Percentiles rank a stretch among this genome's conserved stretches.
Evolutionary conservation across 768 basidiomycete genomes (phyloP).

Genomic region (Russula lepida): DNA sequence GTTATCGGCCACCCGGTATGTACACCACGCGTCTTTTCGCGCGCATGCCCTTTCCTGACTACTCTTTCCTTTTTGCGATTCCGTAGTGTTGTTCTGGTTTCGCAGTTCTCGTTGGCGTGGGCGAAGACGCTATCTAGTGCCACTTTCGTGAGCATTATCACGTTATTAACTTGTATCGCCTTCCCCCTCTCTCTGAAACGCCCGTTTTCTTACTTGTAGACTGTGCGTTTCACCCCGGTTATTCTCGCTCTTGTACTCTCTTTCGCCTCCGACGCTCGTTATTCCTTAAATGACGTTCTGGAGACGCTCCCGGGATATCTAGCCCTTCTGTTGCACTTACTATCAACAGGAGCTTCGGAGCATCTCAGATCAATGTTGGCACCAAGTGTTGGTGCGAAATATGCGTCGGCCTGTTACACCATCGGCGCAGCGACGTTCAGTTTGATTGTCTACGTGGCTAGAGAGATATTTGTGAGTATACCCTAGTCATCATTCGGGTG

Average conservation of each 20-base stretch:
- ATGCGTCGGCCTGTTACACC: constrained; percentile 47
- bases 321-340: constrained; percentile 50
- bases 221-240: constrained; percentile 42
- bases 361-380: constrained; percentile 51
- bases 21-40: background rate
- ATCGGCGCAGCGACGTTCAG: constrained; percentile 57
- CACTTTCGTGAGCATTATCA: constrained; percentile 36
- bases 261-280: constrained; percentile 45
- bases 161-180: background rate
- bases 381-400: constrained; percentile 48
- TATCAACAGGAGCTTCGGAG: constrained; percentile 53
- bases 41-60: background rate
- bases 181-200: constrained; percentile 3
- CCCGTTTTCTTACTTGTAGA: constrained; percentile 28
- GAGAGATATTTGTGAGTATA: constrained; percentile 46
- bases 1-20: constrained; percentile 58
- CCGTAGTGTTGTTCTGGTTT: constrained; percentile 56
- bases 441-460: constrained; percentile 56
- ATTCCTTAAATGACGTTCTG: constrained; percentile 36
- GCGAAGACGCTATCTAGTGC: constrained; percentile 43
- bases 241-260: constrained; percentile 44
- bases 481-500: background rate
- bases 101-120: constrained; percentile 65
- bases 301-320: constrained; percentile 54
- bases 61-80: background rate